Evolutionary conservation across 805 yeast genomes (phyloP).

Genomic region (Sugiyamaella mastotermitis): DNA sequence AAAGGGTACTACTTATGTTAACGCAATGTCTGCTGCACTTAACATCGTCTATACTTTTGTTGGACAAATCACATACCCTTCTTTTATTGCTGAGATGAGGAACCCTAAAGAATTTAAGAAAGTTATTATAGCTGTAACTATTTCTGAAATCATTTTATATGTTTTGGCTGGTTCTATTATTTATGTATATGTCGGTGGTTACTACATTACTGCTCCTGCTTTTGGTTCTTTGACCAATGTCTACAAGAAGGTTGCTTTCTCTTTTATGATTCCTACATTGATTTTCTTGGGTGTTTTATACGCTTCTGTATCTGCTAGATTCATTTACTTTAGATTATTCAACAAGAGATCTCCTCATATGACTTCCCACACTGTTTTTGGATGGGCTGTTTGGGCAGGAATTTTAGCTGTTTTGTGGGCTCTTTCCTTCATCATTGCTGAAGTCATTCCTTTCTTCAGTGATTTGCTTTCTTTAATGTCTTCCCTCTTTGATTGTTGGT

Average conservation of each 20-base stretch:
- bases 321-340: slow-evolving; percentile 44
- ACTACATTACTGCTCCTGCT: slow-evolving; percentile 53
- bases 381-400: slow-evolving; percentile 49
- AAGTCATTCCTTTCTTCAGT: slow-evolving; percentile 59
- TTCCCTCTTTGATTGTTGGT: slow-evolving; percentile 60
- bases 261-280: slow-evolving; percentile 57
- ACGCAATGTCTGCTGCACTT: slow-evolving; percentile 49
- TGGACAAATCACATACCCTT: slow-evolving; percentile 59
- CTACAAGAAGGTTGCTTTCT: slow-evolving; percentile 49
- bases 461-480: slow-evolving; percentile 54
- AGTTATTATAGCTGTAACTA: slow-evolving; percentile 47
- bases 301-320: slow-evolving; percentile 49
- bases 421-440: slow-evolving; percentile 52
- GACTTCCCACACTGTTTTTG: slow-evolving; percentile 41
- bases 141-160: slow-evolving; percentile 44
- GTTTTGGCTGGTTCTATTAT: slow-evolving; percentile 52
- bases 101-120: slow-evolving; percentile 52
- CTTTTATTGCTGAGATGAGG: slow-evolving; percentile 55
- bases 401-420: slow-evolving; percentile 43
- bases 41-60: slow-evolving; percentile 60
- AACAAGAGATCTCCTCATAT: slow-evolving; percentile 37
- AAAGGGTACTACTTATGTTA: slow-evolving; percentile 47
- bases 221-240: slow-evolving; percentile 45
- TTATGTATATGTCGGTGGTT: slow-evolving; percentile 51
- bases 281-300: slow-evolving; percentile 51